Base-by-base conservation (phyloP, 2,329 filamentous ascomycete species). In the Dactylellina parvicollis region DNA sequence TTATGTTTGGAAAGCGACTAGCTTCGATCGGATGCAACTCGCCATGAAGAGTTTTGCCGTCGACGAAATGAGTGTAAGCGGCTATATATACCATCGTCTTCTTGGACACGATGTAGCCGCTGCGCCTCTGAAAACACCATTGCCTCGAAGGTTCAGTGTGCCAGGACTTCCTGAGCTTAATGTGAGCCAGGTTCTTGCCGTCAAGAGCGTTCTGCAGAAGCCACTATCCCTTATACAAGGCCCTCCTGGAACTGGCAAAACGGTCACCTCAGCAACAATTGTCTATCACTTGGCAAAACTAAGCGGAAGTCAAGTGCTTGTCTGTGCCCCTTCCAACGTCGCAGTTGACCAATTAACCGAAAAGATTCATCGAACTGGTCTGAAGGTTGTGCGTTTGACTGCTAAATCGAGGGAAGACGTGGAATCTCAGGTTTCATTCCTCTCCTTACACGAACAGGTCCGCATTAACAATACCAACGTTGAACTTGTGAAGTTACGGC, bases 31-130 rank as follows among this genome's bases (percentile, higher is more conserved):
- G 75, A 99, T 99, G 95, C 95, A 99, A 81, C 88, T 93, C 76
- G 96, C 95, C 61, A 98, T 99, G 94, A 98, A 97, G 85, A 98
- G 92, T 0, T 99, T 99, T 80, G 95, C 95, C 4, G 89, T 98
- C 46, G 94, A 99, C 77, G 95, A 99, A 81, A 91, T 96, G 90
- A 97, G 93, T 79, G 94, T 99, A 44, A 98, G 95, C 20, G 95
- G 95, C 36, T 99, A 97, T 82, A 96, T 99, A 76, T 99, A 98
- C 83, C 95, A 99, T 81, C 95, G 95, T 76, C 86, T 99, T 20
- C 87, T 99, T 30, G 95, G 95, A 60, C 92, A 98, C 79, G 94
- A 98, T 80, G 95, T 98, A 70, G 92, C 92, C 26, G 89, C 94
- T 38, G 93, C 92, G 56, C 92, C 94, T 4, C 95, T 97, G 89